Base-by-base conservation (phyloP, 2,329 filamentous ascomycete genomes). In the Dothideomycetes sp. region DNA sequence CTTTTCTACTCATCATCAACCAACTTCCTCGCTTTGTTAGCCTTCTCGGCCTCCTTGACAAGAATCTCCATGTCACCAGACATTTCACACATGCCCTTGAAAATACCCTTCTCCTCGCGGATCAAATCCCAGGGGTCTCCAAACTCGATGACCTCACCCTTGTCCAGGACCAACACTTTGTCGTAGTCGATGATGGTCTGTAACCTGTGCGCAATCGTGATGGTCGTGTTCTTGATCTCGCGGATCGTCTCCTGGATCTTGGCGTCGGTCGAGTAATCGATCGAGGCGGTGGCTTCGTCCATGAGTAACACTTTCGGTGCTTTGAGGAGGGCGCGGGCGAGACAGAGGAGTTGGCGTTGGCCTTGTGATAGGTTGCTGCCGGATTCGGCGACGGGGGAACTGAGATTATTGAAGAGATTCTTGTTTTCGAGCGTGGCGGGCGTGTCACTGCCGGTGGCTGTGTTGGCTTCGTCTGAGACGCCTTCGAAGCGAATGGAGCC, bases 181-280 rank as follows among this genome's bases (percentile, higher is more conserved):
- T 98, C 91, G 56, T 96, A 98, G 59, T 98, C 91, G 19, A 91
- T 88, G 61, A 98, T 96, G 0, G 91, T 98, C 58, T 94, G 87
- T 49, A 98, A 70, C 13, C 91, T 78, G 63, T 98, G 91, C 1
- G 91, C 91, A 55, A 98, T 96, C 0, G 91, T 96, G 58, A 96
- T 84, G 45, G 93, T 94, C 0, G 91, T 98, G 60, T 87, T 72
- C 49, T 80, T 82, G 52, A 96, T 74, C 60, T 94, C 84, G n/a
- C 87, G 82, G 46, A 98, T 88, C 0, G 91, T 96, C 53, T 85
- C 86, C 63, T 98, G 91, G 51, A 98, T 96, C 67, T 94, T 95
- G 35, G 81, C 73, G 55, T 98, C 91, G 2, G 91, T 98, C 4
- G 80, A 82, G 63, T 96, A 96, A 64, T 98, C 91, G 55, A 98